phyloP scores from a whole-genome alignment of 768 basidiomycete species.

The Cantharellus anzutake region DNA sequence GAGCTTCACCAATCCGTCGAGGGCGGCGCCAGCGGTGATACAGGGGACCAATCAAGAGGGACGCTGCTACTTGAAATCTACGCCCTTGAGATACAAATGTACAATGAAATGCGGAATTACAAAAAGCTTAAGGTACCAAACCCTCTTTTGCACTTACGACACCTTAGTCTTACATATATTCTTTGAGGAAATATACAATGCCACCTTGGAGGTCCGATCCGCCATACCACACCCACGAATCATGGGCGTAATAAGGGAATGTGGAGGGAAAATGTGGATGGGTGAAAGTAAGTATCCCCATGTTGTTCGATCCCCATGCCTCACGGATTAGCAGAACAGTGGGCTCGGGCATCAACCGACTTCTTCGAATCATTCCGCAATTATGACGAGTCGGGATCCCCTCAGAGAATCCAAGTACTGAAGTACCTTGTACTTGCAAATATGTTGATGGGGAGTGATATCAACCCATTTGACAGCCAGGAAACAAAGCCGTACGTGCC shows the following conservation, averaged over 20 bases:
- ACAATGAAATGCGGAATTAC: constrained; percentile 87
- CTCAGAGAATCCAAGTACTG: constrained; percentile 91
- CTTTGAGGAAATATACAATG: constrained; percentile 86
- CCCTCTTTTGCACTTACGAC: neutral
- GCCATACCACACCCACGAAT: constrained; percentile 97
- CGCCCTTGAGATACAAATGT: constrained; percentile 98
- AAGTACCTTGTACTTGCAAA: constrained; percentile 96
- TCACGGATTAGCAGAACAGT: constrained; percentile 48
- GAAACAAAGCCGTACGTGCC: constrained; percentile 88
- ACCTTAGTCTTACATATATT: neutral
- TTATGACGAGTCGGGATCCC: constrained; percentile 94
- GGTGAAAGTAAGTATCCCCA: constrained; percentile 55
- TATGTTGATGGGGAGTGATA: constrained; percentile 95
- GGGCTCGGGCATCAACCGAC: constrained; percentile 92
- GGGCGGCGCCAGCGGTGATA: constrained; percentile 25
- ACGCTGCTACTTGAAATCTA: constrained; percentile 93
- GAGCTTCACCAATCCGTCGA: constrained; percentile 36
- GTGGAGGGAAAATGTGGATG: constrained; percentile 99
- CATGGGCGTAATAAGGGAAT: constrained; percentile 98
- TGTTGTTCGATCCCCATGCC: neutral
- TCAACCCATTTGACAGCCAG: constrained; percentile 98
- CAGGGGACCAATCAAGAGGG: constrained; percentile 75
- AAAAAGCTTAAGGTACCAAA: constrained; percentile 74
- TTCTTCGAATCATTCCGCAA: constrained; percentile 98
- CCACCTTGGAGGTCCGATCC: constrained; percentile 76